These are phyloP conservation scores for Aspergillus ibericus DNA, from an alignment of 2,329 filamentous ascomycete species.

Conservation along the genomic window DNA sequence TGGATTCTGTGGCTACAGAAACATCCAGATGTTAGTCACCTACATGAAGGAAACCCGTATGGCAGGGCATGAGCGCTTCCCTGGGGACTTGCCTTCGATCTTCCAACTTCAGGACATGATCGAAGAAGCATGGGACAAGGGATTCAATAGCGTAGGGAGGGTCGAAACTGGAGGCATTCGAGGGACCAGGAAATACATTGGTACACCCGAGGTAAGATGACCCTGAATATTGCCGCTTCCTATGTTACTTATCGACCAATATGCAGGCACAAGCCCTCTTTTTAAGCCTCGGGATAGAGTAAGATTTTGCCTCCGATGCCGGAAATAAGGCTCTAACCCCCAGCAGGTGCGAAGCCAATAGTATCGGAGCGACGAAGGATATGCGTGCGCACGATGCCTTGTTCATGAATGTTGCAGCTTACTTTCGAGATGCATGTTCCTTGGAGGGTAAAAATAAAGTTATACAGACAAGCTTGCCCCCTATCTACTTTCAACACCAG, in stretches of 20 bases:
- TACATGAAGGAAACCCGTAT: constrained; percentile 65
- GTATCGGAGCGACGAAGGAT: constrained; percentile 52
- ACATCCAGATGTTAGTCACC: constrained; percentile 87
- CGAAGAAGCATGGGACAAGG: constrained; percentile 82
- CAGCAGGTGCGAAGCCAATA: constrained; percentile 60
- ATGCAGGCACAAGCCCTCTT: constrained; percentile 75
- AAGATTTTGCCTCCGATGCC: constrained; percentile 28
- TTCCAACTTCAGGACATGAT: constrained; percentile 83
- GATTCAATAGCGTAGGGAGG: constrained; percentile 72
- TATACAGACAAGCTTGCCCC: constrained; percentile 70
- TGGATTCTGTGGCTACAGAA: constrained; percentile 92
- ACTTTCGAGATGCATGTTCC: constrained; percentile 63
- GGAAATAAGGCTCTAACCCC: constrained; percentile 10
- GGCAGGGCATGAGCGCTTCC: constrained; percentile 62
- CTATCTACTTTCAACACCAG: constrained; percentile 86
- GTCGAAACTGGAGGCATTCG: constrained; percentile 82
- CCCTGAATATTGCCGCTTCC: background rate
- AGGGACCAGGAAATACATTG: constrained; percentile 93
- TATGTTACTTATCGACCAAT: constrained; percentile 8
- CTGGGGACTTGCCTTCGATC: constrained; percentile 67
- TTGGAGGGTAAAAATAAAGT: constrained; percentile 60
- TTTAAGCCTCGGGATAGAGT: constrained; percentile 66
- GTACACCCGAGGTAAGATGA: constrained; percentile 74
- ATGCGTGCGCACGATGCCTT: constrained; percentile 52
- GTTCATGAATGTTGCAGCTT: constrained; percentile 70